A percentile compares a stretch with the other conserved stretches of the same genome.
Conservation (phyloP, 106 monocot species). For the Dactylorhiza incarnata region DNA sequence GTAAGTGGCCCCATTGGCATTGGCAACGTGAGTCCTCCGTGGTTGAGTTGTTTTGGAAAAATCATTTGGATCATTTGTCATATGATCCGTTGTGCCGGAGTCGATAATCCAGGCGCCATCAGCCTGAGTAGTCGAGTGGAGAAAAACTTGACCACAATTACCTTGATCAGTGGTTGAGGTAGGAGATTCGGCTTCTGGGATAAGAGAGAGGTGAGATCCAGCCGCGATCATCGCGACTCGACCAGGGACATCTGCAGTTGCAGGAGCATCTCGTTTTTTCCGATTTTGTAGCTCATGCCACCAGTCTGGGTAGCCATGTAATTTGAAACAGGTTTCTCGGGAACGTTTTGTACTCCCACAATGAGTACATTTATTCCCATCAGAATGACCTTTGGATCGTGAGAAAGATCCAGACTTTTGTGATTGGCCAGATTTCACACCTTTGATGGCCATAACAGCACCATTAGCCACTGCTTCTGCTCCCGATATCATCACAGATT, state of each 20-base stretch:
- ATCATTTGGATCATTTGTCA: no score
- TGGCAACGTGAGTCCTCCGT: background rate
- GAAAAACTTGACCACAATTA: background rate
- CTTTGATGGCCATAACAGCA: no score
- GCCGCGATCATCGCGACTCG: background rate
- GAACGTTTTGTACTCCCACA: background rate
- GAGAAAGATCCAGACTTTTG: no score
- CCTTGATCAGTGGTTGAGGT: background rate
- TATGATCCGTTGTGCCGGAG: no score
- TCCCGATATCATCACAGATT: no score
- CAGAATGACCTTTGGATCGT: no score
- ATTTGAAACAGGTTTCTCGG: background rate
- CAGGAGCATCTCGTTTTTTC: constrained; percentile 5
- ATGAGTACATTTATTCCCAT: background rate
- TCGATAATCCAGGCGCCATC: no score
- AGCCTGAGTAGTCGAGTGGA: no score
- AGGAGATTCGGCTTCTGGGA: background rate
- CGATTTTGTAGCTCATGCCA: background rate
- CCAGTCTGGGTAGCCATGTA: constrained; percentile 9
- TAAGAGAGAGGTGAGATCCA: background rate
- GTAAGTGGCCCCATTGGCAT: constrained; percentile 5
- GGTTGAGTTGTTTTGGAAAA: no score
- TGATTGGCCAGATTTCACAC: no score
- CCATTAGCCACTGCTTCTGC: no score
- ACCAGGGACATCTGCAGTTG: background rate